Evolutionary conservation across 2,329 filamentous ascomycete species (phyloP), one percentile per base, ranked within the genome.

Genomic region (Paracorniculantispora psalliotae): DNA sequence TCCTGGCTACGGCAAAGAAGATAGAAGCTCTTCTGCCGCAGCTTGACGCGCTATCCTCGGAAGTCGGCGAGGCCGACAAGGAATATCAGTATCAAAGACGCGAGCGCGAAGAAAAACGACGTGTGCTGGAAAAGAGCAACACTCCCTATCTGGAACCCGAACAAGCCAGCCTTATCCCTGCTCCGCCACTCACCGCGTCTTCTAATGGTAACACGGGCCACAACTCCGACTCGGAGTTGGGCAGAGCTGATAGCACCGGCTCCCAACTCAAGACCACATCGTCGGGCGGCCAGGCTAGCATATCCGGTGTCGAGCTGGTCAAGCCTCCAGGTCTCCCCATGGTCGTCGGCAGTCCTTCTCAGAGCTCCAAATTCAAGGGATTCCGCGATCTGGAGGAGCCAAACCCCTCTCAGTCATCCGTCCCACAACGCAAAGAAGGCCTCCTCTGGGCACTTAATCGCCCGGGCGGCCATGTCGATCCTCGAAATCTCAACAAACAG

Each of bases 61-160:
- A 97, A 72, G 94, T 99, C n/a, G 86, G 86, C 62, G 88, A 94
- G 67, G 92, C 92, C 25, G 92, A 97, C 71, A 97, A 97, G 72
- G 93, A 97, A 69, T 99, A 94, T 69, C 92, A 97, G 68, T 91
- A 97, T 61, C 91, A 96, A 69, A 83, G 92, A 55, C 91, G 91
- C n/a, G 94, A 97, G 71, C 84, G 94, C 43, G 94, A 99, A 71
- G 94, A 97, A 73, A 97, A 97, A 76, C 83, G 96, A 59, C 83
- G 94, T 57, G 83, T 89, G 19, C 77, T 99, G 13, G 94, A 99
- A 73, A 97, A 94, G 77, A 93, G 87, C 71, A 92, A 88, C 62
- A 86, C 86, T 57, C 78, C 82, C 9, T 90, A 89, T 69, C 79
- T 84, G 48, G 90, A 92, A 66, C 85, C 88, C 10, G 88, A 91